These are phyloP conservation scores for Eutypella sp. DNA, from an alignment of 2,329 filamentous ascomycete genomes.

Conservation along the genomic window DNA sequence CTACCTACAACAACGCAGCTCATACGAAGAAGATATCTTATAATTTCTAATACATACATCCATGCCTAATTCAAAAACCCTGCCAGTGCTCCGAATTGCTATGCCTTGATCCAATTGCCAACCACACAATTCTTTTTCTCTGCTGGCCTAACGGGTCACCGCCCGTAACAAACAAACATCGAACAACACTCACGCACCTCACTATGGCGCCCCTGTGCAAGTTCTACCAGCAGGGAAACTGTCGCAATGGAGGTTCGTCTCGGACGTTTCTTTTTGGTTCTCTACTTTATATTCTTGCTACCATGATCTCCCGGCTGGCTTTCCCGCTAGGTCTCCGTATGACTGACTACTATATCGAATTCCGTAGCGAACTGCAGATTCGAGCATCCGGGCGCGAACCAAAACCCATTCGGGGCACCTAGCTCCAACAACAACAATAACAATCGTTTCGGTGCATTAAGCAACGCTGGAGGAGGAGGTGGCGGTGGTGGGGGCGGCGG, in stretches of 20 bases:
- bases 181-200: background rate
- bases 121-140: background rate
- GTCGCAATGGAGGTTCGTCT: constrained; percentile 57
- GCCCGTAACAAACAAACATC: no score
- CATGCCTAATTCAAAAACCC: background rate
- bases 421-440: constrained; percentile 24
- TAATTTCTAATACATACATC: background rate
- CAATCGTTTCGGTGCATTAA: constrained; percentile 27
- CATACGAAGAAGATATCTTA: background rate
- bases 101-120: background rate
- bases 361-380: constrained; percentile 47
- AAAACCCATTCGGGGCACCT: constrained; percentile 33
- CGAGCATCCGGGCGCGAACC: constrained; percentile 44
- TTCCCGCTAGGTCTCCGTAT: background rate
- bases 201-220: constrained; percentile 47
- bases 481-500: constrained; percentile 6
- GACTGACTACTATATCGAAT: background rate
- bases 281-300: background rate
- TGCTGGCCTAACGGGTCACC: no score
- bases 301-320: no score
- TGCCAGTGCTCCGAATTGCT: no score
- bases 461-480: constrained; percentile 11
- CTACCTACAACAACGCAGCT: background rate
- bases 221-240: constrained; percentile 61
- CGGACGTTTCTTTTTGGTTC: background rate